These are phyloP conservation scores for Lizonia empirigonia DNA, from an alignment of 2,329 filamentous ascomycete genomes.

Conservation along the genomic window DNA sequence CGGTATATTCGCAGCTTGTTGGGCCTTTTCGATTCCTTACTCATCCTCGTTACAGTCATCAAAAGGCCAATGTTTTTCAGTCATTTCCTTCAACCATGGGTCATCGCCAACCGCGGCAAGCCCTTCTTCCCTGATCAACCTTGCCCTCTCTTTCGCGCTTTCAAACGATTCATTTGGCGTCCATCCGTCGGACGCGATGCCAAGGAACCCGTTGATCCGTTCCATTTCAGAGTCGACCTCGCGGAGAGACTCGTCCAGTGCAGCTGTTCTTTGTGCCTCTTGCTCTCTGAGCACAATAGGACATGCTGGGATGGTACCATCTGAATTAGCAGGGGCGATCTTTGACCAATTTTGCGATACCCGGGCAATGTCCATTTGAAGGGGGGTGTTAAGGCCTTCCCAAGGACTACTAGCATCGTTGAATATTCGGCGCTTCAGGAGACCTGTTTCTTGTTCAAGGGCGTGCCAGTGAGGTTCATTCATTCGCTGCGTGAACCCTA, in stretches of 20 bases:
- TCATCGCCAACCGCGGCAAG: constrained; percentile 27
- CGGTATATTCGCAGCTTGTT: too few species aligned
- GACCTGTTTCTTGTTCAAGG: constrained; percentile 24
- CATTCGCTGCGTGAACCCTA: constrained; percentile 30
- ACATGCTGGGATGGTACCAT: constrained; percentile 19
- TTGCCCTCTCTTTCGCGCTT: constrained; percentile 21
- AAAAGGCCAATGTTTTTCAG: constrained; percentile 31
- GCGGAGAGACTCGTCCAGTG: constrained; percentile 25
- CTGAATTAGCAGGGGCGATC: constrained; percentile 4
- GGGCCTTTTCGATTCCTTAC: too few species aligned
- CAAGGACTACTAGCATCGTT: constrained; percentile 33
- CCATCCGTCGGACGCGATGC: constrained; percentile 36
- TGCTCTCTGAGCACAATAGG: constrained; percentile 23
- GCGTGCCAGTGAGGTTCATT: constrained; percentile 35
- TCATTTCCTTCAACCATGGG: constrained; percentile 26
- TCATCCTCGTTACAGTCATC: constrained; percentile 33
- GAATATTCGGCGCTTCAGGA: constrained; percentile 31
- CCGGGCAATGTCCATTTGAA: constrained; percentile 34
- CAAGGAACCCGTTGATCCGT: constrained; percentile 24
- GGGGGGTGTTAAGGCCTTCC: constrained; percentile 35
- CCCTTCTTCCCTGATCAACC: constrained; percentile 21
- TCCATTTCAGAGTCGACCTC: constrained; percentile 27
- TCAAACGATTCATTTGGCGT: constrained; percentile 33
- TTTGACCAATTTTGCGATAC: constrained; percentile 28
- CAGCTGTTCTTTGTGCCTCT: constrained; percentile 21